Percentiles rank a stretch among this genome's conserved stretches.
These are phyloP conservation scores for Noccaea bulbosa DNA, from an alignment of 345 rosid species.

Conservation along the genomic window DNA sequence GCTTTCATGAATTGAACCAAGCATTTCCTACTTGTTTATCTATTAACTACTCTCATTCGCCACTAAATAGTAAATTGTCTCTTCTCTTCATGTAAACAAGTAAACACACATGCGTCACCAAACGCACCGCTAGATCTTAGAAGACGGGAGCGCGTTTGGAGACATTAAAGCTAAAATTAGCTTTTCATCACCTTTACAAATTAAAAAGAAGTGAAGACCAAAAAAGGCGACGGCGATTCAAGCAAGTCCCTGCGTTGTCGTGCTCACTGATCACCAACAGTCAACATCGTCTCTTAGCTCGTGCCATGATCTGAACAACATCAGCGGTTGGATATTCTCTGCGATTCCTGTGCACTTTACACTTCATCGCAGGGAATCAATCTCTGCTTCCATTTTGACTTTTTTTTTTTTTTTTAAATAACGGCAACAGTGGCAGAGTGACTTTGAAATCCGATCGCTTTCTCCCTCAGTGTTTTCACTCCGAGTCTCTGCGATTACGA, in stretches of 20 bases:
- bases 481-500: slow-evolving; percentile 8
- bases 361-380: neutral
- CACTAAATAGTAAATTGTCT: neutral
- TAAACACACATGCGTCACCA: slow-evolving; percentile 29
- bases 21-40: neutral
- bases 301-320: slow-evolving; percentile 4
- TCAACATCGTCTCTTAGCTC: slow-evolving; percentile 5
- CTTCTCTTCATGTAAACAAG: neutral
- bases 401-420: slow-evolving; percentile 14
- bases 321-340: slow-evolving; percentile 14
- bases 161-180: neutral
- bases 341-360: slow-evolving; percentile 29
- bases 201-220: neutral
- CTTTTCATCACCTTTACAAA: slow-evolving; percentile 18
- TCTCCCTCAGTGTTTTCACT: slow-evolving; percentile 12
- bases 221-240: slow-evolving; percentile 34
- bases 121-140: slow-evolving; percentile 32
- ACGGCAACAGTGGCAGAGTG: slow-evolving; percentile 36
- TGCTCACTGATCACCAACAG: slow-evolving; percentile 30
- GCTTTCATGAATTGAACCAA: slow-evolving; percentile 5
- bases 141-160: slow-evolving; percentile 30
- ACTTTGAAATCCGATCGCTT: slow-evolving; percentile 29
- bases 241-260: slow-evolving; percentile 29
- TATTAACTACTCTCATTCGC: slow-evolving; percentile 1
- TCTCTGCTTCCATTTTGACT: slow-evolving; percentile 34